These are phyloP conservation scores for Kandelia obovata DNA, from an alignment of 345 rosid species.

Conservation along the genomic window DNA sequence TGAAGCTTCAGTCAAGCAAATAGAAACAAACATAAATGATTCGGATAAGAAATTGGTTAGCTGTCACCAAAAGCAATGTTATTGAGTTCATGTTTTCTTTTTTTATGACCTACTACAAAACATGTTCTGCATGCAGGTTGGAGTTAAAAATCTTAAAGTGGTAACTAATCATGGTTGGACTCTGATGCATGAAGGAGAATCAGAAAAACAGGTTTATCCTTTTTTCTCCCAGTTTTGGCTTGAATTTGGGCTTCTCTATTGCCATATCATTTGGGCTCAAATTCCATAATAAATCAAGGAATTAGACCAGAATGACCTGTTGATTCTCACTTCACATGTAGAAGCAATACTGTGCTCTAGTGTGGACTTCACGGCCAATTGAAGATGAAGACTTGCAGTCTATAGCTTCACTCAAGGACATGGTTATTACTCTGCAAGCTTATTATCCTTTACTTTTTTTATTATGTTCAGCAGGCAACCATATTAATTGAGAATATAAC, in stretches of 20 bases:
- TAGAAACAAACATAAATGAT: constrained; percentile 65
- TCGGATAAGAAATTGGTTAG: constrained; percentile 62
- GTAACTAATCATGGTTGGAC: constrained; percentile 76
- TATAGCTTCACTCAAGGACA: constrained; percentile 54
- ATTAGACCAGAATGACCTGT: not conserved
- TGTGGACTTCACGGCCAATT: constrained; percentile 89
- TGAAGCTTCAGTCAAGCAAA: constrained; percentile 47
- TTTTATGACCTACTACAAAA: constrained; percentile 3
- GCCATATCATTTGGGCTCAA: not conserved
- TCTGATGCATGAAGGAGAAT: constrained; percentile 96
- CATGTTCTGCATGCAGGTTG: constrained; percentile 48
- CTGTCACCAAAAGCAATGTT: not conserved
- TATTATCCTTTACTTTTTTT: not conserved
- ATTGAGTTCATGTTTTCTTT: not conserved
- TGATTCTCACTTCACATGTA: constrained; percentile 28
- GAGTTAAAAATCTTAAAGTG: constrained; percentile 59
- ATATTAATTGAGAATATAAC: too few relatives aligned
- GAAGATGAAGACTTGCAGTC: constrained; percentile 57
- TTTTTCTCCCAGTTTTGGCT: not conserved
- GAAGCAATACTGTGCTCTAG: constrained; percentile 94
- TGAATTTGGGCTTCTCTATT: not conserved
- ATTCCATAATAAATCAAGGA: not conserved
- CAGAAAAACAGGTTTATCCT: constrained; percentile 75
- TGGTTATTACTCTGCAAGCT: constrained; percentile 41
- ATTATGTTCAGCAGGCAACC: not conserved